Percentiles rank a stretch among this genome's conserved stretches.
Evolutionary conservation across 2,329 filamentous ascomycete genomes (phyloP).

Genomic region (Trichothecium sympodiale): DNA sequence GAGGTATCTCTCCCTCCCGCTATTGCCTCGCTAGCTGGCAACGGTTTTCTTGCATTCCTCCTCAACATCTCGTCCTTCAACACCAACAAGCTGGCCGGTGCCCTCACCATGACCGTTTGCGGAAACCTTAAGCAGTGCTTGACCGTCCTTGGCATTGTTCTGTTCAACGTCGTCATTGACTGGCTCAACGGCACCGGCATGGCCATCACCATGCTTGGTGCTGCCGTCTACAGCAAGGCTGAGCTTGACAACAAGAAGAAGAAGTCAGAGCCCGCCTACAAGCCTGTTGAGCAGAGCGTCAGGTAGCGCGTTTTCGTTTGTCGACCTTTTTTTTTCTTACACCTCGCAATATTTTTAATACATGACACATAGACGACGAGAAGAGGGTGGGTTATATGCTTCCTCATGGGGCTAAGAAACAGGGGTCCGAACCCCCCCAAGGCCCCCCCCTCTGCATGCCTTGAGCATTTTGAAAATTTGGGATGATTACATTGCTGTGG

Average conservation of each 20-base stretch:
- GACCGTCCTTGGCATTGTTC: slow-evolving; percentile 41
- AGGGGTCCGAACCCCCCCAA: no score
- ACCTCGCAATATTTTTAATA: not conserved
- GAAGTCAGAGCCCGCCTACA: slow-evolving; percentile 18
- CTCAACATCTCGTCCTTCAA: slow-evolving; percentile 47
- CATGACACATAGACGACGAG: slow-evolving; percentile 1
- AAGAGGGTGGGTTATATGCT: not conserved
- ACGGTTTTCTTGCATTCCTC: slow-evolving; percentile 42
- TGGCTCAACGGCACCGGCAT: slow-evolving; percentile 45
- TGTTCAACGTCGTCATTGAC: slow-evolving; percentile 40
- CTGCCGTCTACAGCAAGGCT: slow-evolving; percentile 46
- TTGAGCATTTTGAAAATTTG: no score
- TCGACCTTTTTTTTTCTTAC: not conserved
- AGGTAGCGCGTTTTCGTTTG: slow-evolving; percentile 1
- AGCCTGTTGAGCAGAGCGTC: slow-evolving; percentile 21
- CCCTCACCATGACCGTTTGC: slow-evolving; percentile 48
- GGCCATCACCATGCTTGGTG: slow-evolving; percentile 41
- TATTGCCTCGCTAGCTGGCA: slow-evolving; percentile 33
- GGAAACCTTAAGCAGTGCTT: slow-evolving; percentile 48
- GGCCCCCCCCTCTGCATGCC: no score
- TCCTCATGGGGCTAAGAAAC: no score
- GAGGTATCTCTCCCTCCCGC: slow-evolving; percentile 23
- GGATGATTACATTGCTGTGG: no score
- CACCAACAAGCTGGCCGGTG: slow-evolving; percentile 46
- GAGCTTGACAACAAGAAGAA: slow-evolving; percentile 38